phyloP scores from a whole-genome alignment of 225 moss, liverwort and hornwort species.

The Antitrichia curtipendula region DNA sequence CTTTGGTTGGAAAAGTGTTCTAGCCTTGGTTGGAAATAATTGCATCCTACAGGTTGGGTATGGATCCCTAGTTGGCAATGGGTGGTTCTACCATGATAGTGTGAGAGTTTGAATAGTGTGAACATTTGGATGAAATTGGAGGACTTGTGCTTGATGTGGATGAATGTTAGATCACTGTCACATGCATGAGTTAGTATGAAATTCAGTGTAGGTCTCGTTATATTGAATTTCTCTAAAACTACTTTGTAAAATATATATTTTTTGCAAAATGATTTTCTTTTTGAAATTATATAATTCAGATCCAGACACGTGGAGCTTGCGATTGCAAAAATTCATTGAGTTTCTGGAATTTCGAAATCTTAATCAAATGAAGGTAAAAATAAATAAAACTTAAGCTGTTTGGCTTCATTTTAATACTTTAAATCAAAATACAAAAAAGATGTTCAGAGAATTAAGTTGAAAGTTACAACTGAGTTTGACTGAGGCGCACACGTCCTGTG shows the following conservation, averaged over 20 bases:
- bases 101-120: background rate
- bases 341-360: too few relatives aligned
- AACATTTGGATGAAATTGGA: background rate
- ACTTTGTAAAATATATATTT: accelerated
- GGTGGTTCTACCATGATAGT: too few relatives aligned
- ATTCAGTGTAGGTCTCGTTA: background rate
- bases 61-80: too few relatives aligned
- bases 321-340: background rate
- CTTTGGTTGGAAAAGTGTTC: too few relatives aligned
- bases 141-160: background rate
- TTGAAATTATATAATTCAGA: too few relatives aligned
- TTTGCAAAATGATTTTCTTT: background rate
- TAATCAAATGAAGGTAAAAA: background rate
- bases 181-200: accelerated
- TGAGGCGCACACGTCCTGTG: background rate
- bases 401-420: accelerated
- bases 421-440: background rate
- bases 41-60: too few relatives aligned
- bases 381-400: background rate
- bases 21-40: too few relatives aligned
- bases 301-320: accelerated
- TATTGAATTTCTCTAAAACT: too few relatives aligned
- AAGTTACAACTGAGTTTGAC: background rate
- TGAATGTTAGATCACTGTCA: background rate
- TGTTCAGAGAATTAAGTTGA: background rate